Base-by-base conservation (phyloP, 2,329 filamentous ascomycete genomes). In the Juglanconis oblonga region DNA sequence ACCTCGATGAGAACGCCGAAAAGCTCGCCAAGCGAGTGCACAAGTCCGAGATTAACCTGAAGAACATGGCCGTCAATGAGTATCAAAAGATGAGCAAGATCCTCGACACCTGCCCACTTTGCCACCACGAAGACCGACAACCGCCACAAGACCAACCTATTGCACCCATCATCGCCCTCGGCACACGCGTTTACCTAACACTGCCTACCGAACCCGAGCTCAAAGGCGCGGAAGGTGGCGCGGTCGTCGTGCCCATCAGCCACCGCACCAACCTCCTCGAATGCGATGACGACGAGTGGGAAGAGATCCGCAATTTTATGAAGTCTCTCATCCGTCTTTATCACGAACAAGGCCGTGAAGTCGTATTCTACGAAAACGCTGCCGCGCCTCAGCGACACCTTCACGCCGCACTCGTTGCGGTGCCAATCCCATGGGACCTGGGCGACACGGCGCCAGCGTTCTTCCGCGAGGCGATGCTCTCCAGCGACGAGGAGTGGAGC, bases 231-330 rank as follows among this genome's bases (percentile, higher is more conserved):
- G 83, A 90, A 53, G 91, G 91, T 50, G 89, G 92, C 52, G 91
- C 93, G 6, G 88, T 95, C 59, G 95, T 99, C 63, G 92, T 93
- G 3, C 95, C 95, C 5, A 86, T 95, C 29, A 86, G 92, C 67
- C 95, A 99, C 72, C 88, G 88, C 55, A 87, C 82, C 31, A 99
- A 98, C 72, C 85, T 99, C 0, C 79, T 99, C n/a, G 94, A 97
- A 74, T 99, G 95, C 73, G 94, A 98, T 73, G 94, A 99, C 70
- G 95, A 99, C 71, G 62, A 99, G 73, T 99, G 96, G 96, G 95
- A 99, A 71, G 95, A 99, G 75, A 88, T 99, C 5, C 90, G 95
- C 67, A 99, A 99, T 73, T 99, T 99, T 72, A 98, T 98, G 94
- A 99, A 99, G 78, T 90, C 87, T 61, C 81, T 99, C 24, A 97